Evolutionary conservation across 441 rosid species (phyloP).

Genomic region (Biscutella laevigata): DNA sequence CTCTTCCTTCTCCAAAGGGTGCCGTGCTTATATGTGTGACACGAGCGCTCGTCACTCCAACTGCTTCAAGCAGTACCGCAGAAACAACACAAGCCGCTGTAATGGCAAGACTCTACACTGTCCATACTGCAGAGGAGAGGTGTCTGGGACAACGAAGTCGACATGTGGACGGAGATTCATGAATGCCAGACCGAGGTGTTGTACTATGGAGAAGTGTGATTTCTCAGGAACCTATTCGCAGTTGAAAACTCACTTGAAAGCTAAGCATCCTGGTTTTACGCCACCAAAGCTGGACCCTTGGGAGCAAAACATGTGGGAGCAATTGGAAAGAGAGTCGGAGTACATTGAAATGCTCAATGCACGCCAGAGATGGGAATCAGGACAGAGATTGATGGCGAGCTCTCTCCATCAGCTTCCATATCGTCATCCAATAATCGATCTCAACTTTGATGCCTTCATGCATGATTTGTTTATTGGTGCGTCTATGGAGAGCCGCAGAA

Average conservation of each 20-base stretch:
- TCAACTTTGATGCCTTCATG: slow-evolving; percentile 21
- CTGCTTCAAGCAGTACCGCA: slow-evolving; percentile 42
- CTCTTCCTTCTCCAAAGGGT: slow-evolving; percentile 43
- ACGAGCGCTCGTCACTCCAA: slow-evolving; percentile 56
- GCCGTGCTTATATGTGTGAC: slow-evolving; percentile 59
- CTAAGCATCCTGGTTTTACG: slow-evolving; percentile 21
- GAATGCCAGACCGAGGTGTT: slow-evolving; percentile 30
- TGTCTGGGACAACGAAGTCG: slow-evolving; percentile 19
- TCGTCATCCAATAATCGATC: slow-evolving; percentile 11
- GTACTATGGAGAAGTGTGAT: slow-evolving; percentile 17
- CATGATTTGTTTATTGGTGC: background rate
- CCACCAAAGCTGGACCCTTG: slow-evolving; percentile 13
- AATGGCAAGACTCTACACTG: slow-evolving; percentile 27
- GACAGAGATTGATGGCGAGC: background rate
- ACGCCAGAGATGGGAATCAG: slow-evolving; percentile 22
- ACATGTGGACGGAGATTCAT: slow-evolving; percentile 23
- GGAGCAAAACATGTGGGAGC: slow-evolving; percentile 26
- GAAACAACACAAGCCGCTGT: slow-evolving; percentile 21
- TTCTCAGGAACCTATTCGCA: slow-evolving; percentile 28
- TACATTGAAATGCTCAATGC: slow-evolving; percentile 15
- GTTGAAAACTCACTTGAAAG: slow-evolving; percentile 25
- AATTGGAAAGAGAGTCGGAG: slow-evolving; percentile 20
- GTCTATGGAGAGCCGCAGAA: background rate
- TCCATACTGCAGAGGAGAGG: slow-evolving; percentile 28
- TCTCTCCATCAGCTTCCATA: slow-evolving; percentile 18